Percentiles rank a stretch among this genome's conserved stretches.
Evolutionary conservation across 2,329 filamentous ascomycete species (phyloP).

Genomic region (Pseudonectria foliicola): DNA sequence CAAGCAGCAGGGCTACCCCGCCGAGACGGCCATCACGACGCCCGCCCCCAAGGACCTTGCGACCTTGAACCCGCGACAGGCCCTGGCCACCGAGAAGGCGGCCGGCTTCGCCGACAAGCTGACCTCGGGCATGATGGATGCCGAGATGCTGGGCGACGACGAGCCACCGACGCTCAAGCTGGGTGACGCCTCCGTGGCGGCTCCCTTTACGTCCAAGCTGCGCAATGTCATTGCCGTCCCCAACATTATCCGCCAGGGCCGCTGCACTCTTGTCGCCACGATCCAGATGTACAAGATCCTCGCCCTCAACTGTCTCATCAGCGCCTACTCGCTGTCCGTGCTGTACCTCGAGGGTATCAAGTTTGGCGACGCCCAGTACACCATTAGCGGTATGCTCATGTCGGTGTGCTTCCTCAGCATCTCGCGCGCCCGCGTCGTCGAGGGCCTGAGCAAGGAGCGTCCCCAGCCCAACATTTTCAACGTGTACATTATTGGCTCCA

Average conservation of each 20-base stretch:
- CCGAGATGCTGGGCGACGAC: slow-evolving; percentile 68
- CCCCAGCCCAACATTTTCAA: slow-evolving; percentile 99
- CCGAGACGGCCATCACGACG: slow-evolving; percentile 61
- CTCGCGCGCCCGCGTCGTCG: slow-evolving; percentile 92
- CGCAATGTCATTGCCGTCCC: slow-evolving; percentile 95
- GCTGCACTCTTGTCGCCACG: slow-evolving; percentile 93
- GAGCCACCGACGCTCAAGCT: slow-evolving; percentile 96
- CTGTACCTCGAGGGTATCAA: slow-evolving; percentile 98
- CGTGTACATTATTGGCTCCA: slow-evolving; percentile 95
- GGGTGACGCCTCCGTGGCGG: slow-evolving; percentile 92
- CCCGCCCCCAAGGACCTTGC: slow-evolving; percentile 56
- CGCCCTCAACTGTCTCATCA: slow-evolving; percentile 94
- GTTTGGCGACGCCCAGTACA: slow-evolving; percentile 96
- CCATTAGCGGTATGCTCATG: slow-evolving; percentile 99
- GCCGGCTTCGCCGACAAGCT: slow-evolving; percentile 79
- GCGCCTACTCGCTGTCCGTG: slow-evolving; percentile 92
- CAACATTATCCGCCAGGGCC: slow-evolving; percentile 96
- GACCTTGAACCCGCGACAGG: slow-evolving; percentile 31
- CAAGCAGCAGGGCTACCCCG: slow-evolving; percentile 42
- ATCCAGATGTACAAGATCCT: slow-evolving; percentile 99
- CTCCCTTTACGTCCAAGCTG: slow-evolving; percentile 95
- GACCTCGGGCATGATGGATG: slow-evolving; percentile 80
- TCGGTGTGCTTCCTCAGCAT: slow-evolving; percentile 98
- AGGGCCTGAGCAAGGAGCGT: slow-evolving; percentile 90
- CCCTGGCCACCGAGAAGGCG: slow-evolving; percentile 64